These are phyloP conservation scores for Polytrichum commune DNA, from an alignment of 225 moss, liverwort and hornwort species.

Conservation along the genomic window DNA sequence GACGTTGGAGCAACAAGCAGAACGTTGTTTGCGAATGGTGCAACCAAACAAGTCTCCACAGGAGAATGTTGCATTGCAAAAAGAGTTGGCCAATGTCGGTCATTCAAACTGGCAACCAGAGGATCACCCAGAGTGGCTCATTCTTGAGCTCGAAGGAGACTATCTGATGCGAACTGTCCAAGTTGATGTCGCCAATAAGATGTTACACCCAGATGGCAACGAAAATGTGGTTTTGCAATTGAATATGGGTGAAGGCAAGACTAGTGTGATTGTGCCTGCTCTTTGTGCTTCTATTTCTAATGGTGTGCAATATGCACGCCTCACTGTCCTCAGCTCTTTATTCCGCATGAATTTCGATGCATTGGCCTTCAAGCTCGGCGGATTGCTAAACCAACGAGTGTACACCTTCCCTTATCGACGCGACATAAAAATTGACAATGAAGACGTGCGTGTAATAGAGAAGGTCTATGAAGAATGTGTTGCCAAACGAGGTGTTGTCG, in stretches of 20 bases:
- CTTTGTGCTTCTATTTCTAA: conserved; percentile 30
- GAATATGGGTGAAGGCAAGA: conserved; percentile 51
- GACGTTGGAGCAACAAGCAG: conserved; percentile 41
- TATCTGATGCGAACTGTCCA: conserved; percentile 33
- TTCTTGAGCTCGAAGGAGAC: conserved; percentile 46
- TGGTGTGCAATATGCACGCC: conserved; percentile 20
- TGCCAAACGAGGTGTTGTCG: conserved; percentile 19
- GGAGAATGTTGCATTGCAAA: conserved; percentile 16
- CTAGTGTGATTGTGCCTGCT: conserved; percentile 35
- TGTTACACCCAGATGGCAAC: conserved; percentile 2
- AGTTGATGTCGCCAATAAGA: conserved; percentile 24
- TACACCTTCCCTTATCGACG: conserved; percentile 27
- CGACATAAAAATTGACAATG: conserved; percentile 10
- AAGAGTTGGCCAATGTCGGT: conserved; percentile 19
- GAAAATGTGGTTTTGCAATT: conserved; percentile 23
- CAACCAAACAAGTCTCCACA: not conserved
- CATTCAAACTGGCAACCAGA: conserved; percentile 23
- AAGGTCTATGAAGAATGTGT: conserved; percentile 11
- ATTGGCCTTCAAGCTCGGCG: conserved; percentile 33
- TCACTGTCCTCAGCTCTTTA: conserved; percentile 31
- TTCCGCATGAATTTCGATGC: conserved; percentile 42
- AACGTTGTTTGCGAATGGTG: conserved; percentile 30
- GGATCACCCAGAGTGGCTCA: conserved; percentile 27
- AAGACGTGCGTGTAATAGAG: conserved; percentile 1
- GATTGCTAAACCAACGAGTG: conserved; percentile 31